A percentile compares a stretch with the other conserved stretches of the same genome.
These are phyloP conservation scores for Sanguinoderma infundibulare DNA, from an alignment of 1,284 basidiomycete species.

Conservation along the genomic window DNA sequence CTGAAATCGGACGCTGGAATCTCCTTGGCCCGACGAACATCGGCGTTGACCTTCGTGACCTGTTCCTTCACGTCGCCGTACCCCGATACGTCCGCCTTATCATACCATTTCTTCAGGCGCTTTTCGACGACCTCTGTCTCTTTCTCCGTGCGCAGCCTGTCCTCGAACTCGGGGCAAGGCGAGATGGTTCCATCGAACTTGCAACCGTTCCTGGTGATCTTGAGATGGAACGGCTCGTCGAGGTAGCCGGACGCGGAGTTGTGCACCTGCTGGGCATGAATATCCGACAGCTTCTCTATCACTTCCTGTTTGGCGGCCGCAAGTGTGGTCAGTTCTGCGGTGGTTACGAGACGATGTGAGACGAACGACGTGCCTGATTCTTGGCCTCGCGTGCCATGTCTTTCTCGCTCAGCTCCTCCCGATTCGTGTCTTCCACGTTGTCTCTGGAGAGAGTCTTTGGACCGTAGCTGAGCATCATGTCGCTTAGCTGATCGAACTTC, in stretches of 20 bases:
- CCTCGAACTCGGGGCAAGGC: background rate
- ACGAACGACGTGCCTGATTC: too few species aligned
- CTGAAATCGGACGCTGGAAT: conserved; percentile 33
- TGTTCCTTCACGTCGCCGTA: conserved; percentile 21
- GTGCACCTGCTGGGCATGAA: background rate
- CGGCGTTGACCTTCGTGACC: conserved; percentile 18
- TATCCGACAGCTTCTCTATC: background rate
- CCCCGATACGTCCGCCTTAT: conserved; percentile 9
- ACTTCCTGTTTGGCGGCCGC: too few species aligned
- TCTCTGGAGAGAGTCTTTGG: too few species aligned
- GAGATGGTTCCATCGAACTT: background rate
- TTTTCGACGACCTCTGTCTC: too few species aligned
- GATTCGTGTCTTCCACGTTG: too few species aligned
- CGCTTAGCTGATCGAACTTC: too few species aligned
- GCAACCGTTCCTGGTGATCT: conserved; percentile 3
- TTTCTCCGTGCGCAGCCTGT: too few species aligned
- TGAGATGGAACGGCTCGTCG: conserved; percentile 5
- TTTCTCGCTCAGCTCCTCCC: too few species aligned
- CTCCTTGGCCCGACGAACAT: conserved; percentile 34
- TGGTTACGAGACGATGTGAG: too few species aligned
- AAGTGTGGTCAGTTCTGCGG: too few species aligned
- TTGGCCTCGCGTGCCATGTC: too few species aligned
- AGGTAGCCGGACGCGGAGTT: conserved; percentile 5
- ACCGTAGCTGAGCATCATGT: too few species aligned
- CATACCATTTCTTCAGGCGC: conserved; percentile 13